Percentiles rank a stretch among this genome's conserved stretches.
phyloP scores from a whole-genome alignment of 768 basidiomycete genomes.

The Naganishia antarctica region DNA sequence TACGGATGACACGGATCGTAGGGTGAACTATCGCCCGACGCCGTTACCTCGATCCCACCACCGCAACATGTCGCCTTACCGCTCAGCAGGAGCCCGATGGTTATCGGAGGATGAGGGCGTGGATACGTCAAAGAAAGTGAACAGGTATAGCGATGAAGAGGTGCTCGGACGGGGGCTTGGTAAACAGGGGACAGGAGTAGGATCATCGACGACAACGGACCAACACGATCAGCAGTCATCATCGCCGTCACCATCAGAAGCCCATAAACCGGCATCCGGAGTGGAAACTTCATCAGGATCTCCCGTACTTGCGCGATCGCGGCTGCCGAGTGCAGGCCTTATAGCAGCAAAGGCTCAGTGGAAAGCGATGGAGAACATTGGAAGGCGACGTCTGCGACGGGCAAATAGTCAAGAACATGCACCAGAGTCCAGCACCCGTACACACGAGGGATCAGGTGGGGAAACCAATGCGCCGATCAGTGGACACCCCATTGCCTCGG shows the following conservation, averaged over 20 bases:
- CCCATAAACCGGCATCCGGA: not conserved
- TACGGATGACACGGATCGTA: conserved; percentile 15
- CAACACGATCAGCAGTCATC: not conserved
- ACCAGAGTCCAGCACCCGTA: not conserved
- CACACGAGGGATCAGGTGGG: not conserved
- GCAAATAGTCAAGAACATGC: conserved; percentile 12
- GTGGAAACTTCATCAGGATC: not conserved
- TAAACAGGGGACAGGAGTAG: not conserved
- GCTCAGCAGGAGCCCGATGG: conserved; percentile 34
- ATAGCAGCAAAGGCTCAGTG: conserved; percentile 23
- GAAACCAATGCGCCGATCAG: not conserved
- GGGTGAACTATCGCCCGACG: conserved; percentile 29
- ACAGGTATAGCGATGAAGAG: conserved; percentile 15
- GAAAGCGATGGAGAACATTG: conserved; percentile 18
- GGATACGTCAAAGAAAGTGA: conserved; percentile 17
- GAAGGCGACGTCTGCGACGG: conserved; percentile 12
- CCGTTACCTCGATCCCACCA: conserved; percentile 20
- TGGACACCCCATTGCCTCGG: conserved; percentile 23
- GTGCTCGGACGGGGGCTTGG: conserved; percentile 1
- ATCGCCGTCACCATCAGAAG: not conserved
- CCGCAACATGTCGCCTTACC: conserved; percentile 19
- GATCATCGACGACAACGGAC: not conserved
- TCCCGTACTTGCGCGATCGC: not conserved
- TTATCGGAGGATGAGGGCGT: conserved; percentile 45
- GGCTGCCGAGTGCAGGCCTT: conserved; percentile 18